phyloP scores from a whole-genome alignment of 1,284 basidiomycete genomes.

The Calocybe gambosa region DNA sequence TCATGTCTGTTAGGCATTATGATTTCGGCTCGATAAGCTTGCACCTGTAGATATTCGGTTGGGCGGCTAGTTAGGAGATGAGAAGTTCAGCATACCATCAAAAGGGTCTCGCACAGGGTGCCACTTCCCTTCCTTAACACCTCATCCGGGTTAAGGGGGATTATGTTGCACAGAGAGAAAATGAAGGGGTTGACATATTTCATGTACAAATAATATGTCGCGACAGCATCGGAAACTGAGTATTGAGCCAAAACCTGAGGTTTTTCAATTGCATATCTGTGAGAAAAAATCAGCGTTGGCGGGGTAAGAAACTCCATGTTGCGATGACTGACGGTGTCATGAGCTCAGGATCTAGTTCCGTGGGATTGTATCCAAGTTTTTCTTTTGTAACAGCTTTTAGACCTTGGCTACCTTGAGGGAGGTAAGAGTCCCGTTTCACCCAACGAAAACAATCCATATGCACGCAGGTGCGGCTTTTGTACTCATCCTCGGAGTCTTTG shows the following conservation, averaged over 20 bases:
- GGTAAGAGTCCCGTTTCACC: slow-evolving; percentile 99
- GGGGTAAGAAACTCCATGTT: not conserved
- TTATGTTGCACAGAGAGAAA: slow-evolving; percentile 99
- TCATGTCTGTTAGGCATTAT: slow-evolving; percentile 99
- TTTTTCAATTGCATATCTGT: slow-evolving; percentile 92
- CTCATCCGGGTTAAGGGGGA: slow-evolving; percentile 95
- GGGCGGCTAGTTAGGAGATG: not conserved
- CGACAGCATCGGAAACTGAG: slow-evolving; percentile 99
- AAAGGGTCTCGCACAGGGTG: slow-evolving; percentile 93
- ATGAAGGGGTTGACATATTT: slow-evolving; percentile 99
- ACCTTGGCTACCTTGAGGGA: slow-evolving; percentile 98
- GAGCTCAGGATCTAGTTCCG: slow-evolving; percentile 96
- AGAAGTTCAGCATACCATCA: slow-evolving; percentile 77
- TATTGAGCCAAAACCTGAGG: slow-evolving; percentile 95
- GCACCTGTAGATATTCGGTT: slow-evolving; percentile 56
- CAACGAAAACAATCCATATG: slow-evolving; percentile 99
- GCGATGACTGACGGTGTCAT: slow-evolving; percentile 88
- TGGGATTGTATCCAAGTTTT: slow-evolving; percentile 96
- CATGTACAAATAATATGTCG: slow-evolving; percentile 99
- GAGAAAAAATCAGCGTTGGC: not conserved
- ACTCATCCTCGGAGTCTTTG: slow-evolving; percentile 92
- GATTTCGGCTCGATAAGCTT: slow-evolving; percentile 87
- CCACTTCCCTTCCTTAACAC: slow-evolving; percentile 95
- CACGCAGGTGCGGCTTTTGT: slow-evolving; percentile 88
- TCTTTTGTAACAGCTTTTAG: slow-evolving; percentile 97